Base-by-base conservation (phyloP, 2,329 filamentous ascomycete species). In the Ophiostoma perfectum region DNA sequence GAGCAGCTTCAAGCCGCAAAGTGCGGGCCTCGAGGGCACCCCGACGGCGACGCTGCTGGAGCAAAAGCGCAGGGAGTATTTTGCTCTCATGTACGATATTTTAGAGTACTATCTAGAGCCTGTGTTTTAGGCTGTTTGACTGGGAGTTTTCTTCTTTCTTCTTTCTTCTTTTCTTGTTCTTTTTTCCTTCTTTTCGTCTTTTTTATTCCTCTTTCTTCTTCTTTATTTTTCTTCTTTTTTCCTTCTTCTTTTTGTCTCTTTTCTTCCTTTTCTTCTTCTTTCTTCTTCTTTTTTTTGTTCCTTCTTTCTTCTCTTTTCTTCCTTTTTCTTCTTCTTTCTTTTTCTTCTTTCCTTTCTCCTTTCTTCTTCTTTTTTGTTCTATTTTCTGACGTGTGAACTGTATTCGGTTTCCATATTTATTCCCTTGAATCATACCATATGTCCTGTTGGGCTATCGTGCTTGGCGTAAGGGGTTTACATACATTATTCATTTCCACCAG, bases 51-150 rank as follows among this genome's bases (percentile, higher is more conserved):
- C 39, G 9, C 38, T 18, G 60, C 39, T 44, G 60, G 38, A 42
- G 16, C 38, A 72, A 42, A 69, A 70, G 65, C 69, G 73, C 3
- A 68, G 71, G 45, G 72, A 72, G 36, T 86, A 83, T 70, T 78
- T 84, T 58, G 76, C 78, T 60, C 73, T 86, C 65, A 82, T 81
- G 9, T 88, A 88, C 70, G 77, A 80, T 9, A 80, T 88, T 49
- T 72, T 89, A 44, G 80, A 82, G 67, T 84, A 84, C 72, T 81
- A 84, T 63, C 74, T 88, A 36, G 76, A 80, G 11, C 82, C 83
- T 18, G 81, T 47, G 12, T 65, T 67, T 38, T 66, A 42, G 44
- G 4, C 11, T 39, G 42, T 16, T 1, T 5, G 8, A 27, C 27
- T 27, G 27, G 27, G 49, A 9, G 47, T 49, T 18, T 11, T 64